Evolutionary conservation across 1,284 basidiomycete genomes (phyloP).

Genomic region (Moniliella sp.): DNA sequence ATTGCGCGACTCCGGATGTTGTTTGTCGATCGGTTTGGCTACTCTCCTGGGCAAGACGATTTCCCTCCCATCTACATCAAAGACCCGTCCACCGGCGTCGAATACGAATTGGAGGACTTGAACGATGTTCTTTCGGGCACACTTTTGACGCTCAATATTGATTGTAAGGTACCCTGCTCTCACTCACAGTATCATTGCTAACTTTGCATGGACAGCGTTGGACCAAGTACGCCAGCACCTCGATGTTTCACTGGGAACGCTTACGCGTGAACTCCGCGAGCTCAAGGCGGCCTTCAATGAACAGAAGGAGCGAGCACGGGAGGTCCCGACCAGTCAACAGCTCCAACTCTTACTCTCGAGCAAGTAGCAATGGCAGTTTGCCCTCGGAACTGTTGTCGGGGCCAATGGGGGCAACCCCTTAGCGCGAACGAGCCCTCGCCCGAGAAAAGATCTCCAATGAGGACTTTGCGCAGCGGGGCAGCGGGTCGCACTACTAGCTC

Average conservation of each 20-base stretch:
- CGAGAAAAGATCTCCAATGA: constrained; percentile 16
- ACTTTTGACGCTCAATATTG: constrained; percentile 74
- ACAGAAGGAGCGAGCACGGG: constrained; percentile 1
- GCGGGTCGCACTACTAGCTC: constrained; percentile 18
- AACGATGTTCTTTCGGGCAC: constrained; percentile 75
- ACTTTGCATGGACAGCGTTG: constrained; percentile 45
- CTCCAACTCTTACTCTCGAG: too few species aligned
- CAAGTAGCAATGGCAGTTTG: too few species aligned
- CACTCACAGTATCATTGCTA: not conserved
- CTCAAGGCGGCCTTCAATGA: constrained; percentile 48
- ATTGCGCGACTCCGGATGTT: constrained; percentile 56
- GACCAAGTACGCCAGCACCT: constrained; percentile 98
- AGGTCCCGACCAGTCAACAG: too few species aligned
- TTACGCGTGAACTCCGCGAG: constrained; percentile 81
- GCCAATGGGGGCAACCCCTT: not conserved
- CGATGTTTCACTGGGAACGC: constrained; percentile 58
- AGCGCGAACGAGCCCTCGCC: not conserved
- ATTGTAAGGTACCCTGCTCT: constrained; percentile 54
- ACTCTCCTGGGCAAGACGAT: constrained; percentile 66
- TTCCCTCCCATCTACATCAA: constrained; percentile 89
- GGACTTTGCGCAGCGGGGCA: constrained; percentile 25
- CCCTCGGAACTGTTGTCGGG: too few species aligned
- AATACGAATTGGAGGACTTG: constrained; percentile 85
- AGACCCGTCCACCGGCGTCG: constrained; percentile 67
- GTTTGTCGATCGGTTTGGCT: constrained; percentile 85